Evolutionary conservation across 1,139 yeast genomes (phyloP).

Genomic region (Yamadazyma diddensiae): DNA sequence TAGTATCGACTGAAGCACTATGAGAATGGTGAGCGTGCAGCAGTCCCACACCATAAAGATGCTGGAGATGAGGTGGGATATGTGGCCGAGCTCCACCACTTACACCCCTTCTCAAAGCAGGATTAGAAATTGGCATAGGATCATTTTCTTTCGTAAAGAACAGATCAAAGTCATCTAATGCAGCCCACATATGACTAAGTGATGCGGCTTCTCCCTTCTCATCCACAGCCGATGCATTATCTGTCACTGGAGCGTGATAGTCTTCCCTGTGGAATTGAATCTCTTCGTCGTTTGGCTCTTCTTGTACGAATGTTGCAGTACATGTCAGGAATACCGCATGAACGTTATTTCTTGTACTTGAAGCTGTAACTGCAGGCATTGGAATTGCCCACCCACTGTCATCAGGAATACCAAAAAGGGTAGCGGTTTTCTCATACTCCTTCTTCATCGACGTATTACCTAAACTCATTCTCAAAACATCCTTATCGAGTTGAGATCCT

Average conservation of each 20-base stretch:
- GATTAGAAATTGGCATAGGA: slow-evolving; percentile 10
- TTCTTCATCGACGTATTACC: slow-evolving; percentile 78
- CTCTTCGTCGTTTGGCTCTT: slow-evolving; percentile 35
- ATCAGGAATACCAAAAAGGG: slow-evolving; percentile 92
- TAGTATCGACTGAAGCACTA: slow-evolving; percentile 51
- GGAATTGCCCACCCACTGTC: slow-evolving; percentile 99
- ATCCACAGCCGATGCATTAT: slow-evolving; percentile 41
- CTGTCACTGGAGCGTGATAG: slow-evolving; percentile 43
- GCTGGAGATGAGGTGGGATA: slow-evolving; percentile 4
- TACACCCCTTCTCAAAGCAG: slow-evolving; percentile 6
- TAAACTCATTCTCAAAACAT: slow-evolving; percentile 85
- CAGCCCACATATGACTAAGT: slow-evolving; percentile 92
- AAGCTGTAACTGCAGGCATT: slow-evolving; percentile 87
- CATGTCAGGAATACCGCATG: slow-evolving; percentile 95
- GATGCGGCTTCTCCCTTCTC: slow-evolving; percentile 71
- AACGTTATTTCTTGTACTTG: slow-evolving; percentile 85
- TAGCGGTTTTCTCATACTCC: slow-evolving; percentile 82
- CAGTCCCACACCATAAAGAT: slow-evolving; percentile 5
- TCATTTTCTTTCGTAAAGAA: slow-evolving; percentile 73
- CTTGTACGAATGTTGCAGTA: slow-evolving; percentile 28
- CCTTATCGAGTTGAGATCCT: slow-evolving; percentile 87
- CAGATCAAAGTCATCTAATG: slow-evolving; percentile 89
- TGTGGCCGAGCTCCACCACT: not conserved
- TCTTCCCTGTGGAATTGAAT: slow-evolving; percentile 70
- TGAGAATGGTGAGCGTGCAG: slow-evolving; percentile 32